These are phyloP conservation scores for Atkinsonella texensis DNA, from an alignment of 2,329 filamentous ascomycete genomes.

Conservation along the genomic window DNA sequence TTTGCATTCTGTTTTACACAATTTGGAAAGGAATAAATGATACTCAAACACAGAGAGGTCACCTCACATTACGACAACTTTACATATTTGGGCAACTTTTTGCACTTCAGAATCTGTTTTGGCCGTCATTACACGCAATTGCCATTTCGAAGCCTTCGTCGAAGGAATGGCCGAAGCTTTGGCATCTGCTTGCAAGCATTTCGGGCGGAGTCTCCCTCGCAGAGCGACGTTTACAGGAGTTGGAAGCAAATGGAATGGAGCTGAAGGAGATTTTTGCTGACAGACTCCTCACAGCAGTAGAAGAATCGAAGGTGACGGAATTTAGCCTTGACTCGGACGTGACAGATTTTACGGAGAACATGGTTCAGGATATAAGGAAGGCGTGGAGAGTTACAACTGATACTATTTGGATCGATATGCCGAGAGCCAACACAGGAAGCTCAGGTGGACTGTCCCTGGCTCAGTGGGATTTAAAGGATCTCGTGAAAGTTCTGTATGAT, in stretches of 20 bases:
- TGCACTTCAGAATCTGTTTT: conserved; percentile 17
- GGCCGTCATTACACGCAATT: conserved; percentile 16
- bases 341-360: conserved; percentile 28
- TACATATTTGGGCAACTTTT: conserved; percentile 19
- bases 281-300: conserved; percentile 13
- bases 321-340: conserved; percentile 18
- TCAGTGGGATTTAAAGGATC: conserved; percentile 18
- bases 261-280: conserved; percentile 9
- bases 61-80: conserved; percentile 13
- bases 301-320: background rate
- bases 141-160: conserved; percentile 8
- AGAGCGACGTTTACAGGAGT: conserved; percentile 9
- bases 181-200: conserved; percentile 9
- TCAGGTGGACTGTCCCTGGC: conserved; percentile 21
- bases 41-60: conserved; percentile 8
- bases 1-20: conserved; percentile 21
- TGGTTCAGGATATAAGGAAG: conserved; percentile 31
- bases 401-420: conserved; percentile 26
- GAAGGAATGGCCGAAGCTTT: conserved; percentile 11
- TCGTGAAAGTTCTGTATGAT: conserved; percentile 20
- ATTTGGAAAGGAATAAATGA: conserved; percentile 18
- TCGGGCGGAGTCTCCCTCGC: conserved; percentile 11
- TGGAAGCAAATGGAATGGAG: conserved; percentile 9
- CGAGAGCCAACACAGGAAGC: conserved; percentile 21
- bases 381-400: conserved; percentile 28